Conservation (phyloP, 83 land plant species). For the Picea abies region DNA sequence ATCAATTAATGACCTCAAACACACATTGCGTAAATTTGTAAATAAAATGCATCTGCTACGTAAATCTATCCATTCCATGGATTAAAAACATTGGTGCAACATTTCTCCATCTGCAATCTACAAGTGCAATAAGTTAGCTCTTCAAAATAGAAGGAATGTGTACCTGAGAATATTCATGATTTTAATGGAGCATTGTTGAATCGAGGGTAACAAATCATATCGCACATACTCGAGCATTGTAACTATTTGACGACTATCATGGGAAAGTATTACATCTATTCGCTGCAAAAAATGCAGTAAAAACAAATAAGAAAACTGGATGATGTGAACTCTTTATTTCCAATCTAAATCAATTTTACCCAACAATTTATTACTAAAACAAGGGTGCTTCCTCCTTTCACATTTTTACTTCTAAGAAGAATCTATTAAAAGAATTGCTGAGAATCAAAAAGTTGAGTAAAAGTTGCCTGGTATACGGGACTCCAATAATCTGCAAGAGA, state of each 20-base stretch:
- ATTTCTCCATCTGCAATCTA: no score
- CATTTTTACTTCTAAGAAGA: no score
- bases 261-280: conserved; percentile 85
- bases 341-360: background rate
- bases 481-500: conserved; percentile 85
- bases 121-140: no score
- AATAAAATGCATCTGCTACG: no score
- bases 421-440: background rate
- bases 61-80: no score
- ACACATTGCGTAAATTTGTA: no score
- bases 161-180: conserved; percentile 87
- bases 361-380: no score
- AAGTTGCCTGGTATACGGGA: conserved; percentile 85
- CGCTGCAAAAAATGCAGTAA: conserved; percentile 52
- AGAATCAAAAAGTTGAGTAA: background rate
- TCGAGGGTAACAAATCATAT: conserved; percentile 72
- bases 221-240: conserved; percentile 86
- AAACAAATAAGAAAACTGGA: conserved; percentile 10
- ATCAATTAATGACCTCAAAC: no score
- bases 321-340: background rate
- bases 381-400: no score
- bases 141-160: background rate
- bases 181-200: conserved; percentile 85
- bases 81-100: no score
- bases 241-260: conserved; percentile 82